A percentile compares a stretch with the other conserved stretches of the same genome.
Evolutionary conservation across 228 moss, liverwort and hornwort species (phyloP).

Genomic region (Sphagnum fallax): DNA sequence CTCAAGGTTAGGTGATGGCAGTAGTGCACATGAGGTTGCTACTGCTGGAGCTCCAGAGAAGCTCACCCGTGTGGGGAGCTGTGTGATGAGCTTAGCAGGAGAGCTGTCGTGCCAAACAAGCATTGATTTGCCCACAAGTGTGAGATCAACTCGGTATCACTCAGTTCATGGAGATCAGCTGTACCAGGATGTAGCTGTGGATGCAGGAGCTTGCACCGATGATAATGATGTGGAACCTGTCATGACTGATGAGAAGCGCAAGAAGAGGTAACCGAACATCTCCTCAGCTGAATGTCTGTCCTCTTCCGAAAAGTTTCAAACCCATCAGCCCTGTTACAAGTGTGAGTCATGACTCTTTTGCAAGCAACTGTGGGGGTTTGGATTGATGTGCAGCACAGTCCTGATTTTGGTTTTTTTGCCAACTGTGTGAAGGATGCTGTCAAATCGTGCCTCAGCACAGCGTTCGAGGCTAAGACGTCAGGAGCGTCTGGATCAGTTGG

Average conservation of each 20-base stretch:
- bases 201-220: slow-evolving; percentile 28
- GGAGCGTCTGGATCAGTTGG: slow-evolving; percentile 51
- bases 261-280: slow-evolving; percentile 19
- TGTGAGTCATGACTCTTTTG: too few relatives aligned
- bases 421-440: slow-evolving; percentile 25
- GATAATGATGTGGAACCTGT: slow-evolving; percentile 36
- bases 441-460: slow-evolving; percentile 47
- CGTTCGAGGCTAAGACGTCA: slow-evolving; percentile 44
- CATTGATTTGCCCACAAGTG: slow-evolving; percentile 18
- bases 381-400: too few relatives aligned
- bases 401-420: too few relatives aligned
- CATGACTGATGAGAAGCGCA: slow-evolving; percentile 30
- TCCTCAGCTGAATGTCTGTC: too few relatives aligned
- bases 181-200: slow-evolving; percentile 19
- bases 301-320: too few relatives aligned
- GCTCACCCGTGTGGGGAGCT: slow-evolving; percentile 10
- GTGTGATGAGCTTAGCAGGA: slow-evolving; percentile 23
- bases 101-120: slow-evolving; percentile 35
- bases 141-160: slow-evolving; percentile 15
- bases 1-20: slow-evolving; percentile 6
- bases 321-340: too few relatives aligned
- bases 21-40: too few relatives aligned
- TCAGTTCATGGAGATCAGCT: slow-evolving; percentile 11
- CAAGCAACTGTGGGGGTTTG: too few relatives aligned
- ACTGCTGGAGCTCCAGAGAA: too few relatives aligned